Base-by-base conservation (phyloP, 352 stramenopile genomes). In the Phytophthora pini region DNA sequence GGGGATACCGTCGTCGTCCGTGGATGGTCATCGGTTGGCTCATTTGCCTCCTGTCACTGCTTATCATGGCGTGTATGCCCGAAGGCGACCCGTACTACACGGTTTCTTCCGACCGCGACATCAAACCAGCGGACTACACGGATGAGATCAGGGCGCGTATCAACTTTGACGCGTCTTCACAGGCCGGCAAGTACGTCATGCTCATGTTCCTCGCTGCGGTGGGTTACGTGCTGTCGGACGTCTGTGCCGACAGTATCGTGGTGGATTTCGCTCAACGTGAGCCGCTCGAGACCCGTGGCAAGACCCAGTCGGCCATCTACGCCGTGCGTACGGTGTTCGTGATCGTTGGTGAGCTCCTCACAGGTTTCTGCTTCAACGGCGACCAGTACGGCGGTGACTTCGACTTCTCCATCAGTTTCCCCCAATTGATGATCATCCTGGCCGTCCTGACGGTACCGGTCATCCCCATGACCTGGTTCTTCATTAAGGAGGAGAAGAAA, bases 221-320 rank as follows among this genome's bases (percentile, higher is more conserved):
- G 15, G 82, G 82, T 2, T 90, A 90, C 57, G 72, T 90, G n/a
- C 63, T 80, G 59, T 68, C 82, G 2, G 80, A 89, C 47, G 77
- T 88, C 6, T 82, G 80, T 29, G 65, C 73, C 22, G 82, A 92
- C 56, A 77, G 74, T 60, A 70, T 84, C 50, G 56, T 70, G 9
- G 72, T 80, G 10, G 65, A 82, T 12, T 52, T 77, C 20, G 72
- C 68, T 11, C 75, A 84, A 24, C 65, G 68, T n/a, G 73, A 87
- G 39, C 65, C 75, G 0, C 11, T 67, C 0, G 64, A 56, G 9
- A 47, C 45, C 7, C 75, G 74, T 45, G 78, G 78, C 8, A 74
- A 61, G 38, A 77, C 66, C 11, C 78, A 84, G 52, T 78, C 78
- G 1, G 29, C 13, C 9, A 75, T 83, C 26, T 87, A 87, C 57